phyloP scores from a whole-genome alignment of 768 basidiomycete species.

The Panaeolus cyanescens region DNA sequence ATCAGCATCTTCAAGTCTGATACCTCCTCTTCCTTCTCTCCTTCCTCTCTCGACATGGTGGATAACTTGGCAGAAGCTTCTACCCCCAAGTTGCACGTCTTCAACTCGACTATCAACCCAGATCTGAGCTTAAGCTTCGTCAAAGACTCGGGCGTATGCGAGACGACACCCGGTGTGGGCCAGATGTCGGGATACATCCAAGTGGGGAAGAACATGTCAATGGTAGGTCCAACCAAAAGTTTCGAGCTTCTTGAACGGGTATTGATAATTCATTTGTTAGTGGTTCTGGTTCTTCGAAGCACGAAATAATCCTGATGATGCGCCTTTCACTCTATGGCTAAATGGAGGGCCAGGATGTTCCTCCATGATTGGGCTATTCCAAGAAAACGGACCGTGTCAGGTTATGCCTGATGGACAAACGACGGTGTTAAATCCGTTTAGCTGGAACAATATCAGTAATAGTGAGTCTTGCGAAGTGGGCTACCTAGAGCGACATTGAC shows the following conservation, averaged over 20 bases:
- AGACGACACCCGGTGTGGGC: conserved; percentile 60
- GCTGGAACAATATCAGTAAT: conserved; percentile 73
- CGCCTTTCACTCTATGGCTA: conserved; percentile 69
- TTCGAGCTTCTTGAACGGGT: neutral
- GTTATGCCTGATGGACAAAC: conserved; percentile 56
- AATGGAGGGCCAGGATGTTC: conserved; percentile 67
- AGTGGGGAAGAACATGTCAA: conserved; percentile 32
- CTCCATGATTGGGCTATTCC: conserved; percentile 67
- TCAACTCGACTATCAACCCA: neutral
- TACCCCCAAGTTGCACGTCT: neutral
- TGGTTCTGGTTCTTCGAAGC: conserved; percentile 81
- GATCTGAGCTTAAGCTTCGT: neutral
- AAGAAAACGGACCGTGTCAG: conserved; percentile 69
- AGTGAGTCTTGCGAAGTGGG: conserved; percentile 45
- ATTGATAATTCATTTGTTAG: neutral
- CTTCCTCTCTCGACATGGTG: neutral
- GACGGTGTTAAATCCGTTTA: conserved; percentile 61
- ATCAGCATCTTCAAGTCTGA: neutral
- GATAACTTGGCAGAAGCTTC: neutral
- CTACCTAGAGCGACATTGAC: no score
- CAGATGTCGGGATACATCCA: conserved; percentile 68
- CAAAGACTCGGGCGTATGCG: conserved; percentile 19
- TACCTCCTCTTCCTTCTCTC: neutral
- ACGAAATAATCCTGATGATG: conserved; percentile 56
- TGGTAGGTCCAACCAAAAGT: neutral